A percentile compares a stretch with the other conserved stretches of the same genome.
Evolutionary conservation across 2,329 filamentous ascomycete species (phyloP).

Genomic region (Cladobotryum protrusum): DNA sequence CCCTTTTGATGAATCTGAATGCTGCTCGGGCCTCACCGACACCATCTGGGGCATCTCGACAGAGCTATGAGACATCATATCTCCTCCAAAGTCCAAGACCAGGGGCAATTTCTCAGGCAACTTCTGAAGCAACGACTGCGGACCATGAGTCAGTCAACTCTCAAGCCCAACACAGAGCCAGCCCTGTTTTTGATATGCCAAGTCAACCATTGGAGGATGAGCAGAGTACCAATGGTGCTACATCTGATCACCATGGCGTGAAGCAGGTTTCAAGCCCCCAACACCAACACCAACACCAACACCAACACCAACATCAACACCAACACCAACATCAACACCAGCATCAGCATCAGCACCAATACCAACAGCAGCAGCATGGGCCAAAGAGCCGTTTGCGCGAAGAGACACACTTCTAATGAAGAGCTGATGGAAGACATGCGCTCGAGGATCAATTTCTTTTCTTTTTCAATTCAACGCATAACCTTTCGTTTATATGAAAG

Average conservation of each 20-base stretch:
- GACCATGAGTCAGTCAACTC: slow-evolving; percentile 19
- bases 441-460: slow-evolving; percentile 4
- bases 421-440: slow-evolving; percentile 1
- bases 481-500: slow-evolving; percentile 25
- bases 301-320: no score
- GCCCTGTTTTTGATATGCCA: slow-evolving; percentile 34
- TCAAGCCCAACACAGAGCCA: slow-evolving; percentile 17
- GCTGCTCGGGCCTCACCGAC: slow-evolving; percentile 36
- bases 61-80: slow-evolving; percentile 41
- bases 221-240: slow-evolving; percentile 14
- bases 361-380: slow-evolving; percentile 32
- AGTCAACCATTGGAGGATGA: slow-evolving; percentile 25
- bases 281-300: slow-evolving; percentile 31
- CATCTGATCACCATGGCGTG: slow-evolving; percentile 27
- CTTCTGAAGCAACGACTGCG: slow-evolving; percentile 38
- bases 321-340: no score
- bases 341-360: neutral
- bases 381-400: slow-evolving; percentile 50
- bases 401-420: slow-evolving; percentile 42
- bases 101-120: slow-evolving; percentile 28
- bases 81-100: slow-evolving; percentile 26
- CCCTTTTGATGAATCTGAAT: slow-evolving; percentile 30
- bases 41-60: slow-evolving; percentile 28
- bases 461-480: slow-evolving; percentile 24
- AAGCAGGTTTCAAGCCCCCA: slow-evolving; percentile 33